These are phyloP conservation scores for Geoglossum glabrum DNA, from an alignment of 495 filamentous ascomycete genomes.

Conservation along the genomic window DNA sequence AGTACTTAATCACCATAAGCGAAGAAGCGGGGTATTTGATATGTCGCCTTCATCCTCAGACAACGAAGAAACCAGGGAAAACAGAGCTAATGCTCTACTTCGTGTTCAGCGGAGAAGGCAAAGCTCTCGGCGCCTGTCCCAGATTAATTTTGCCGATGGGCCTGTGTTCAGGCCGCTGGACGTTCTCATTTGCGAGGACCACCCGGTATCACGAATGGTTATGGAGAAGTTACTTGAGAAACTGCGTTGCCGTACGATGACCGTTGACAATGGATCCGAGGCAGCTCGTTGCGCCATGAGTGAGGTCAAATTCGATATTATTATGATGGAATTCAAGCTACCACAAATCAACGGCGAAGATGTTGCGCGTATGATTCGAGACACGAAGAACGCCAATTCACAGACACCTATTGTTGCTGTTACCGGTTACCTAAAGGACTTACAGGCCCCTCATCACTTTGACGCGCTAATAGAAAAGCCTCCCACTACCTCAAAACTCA, in stretches of 20 bases:
- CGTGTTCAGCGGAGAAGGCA: slow-evolving; percentile 82
- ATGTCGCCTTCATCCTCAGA: slow-evolving; percentile 95
- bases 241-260: slow-evolving; percentile 84
- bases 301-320: slow-evolving; percentile 86
- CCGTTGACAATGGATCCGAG: slow-evolving; percentile 70
- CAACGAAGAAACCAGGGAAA: slow-evolving; percentile 84
- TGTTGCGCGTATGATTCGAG: slow-evolving; percentile 89
- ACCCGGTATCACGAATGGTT: slow-evolving; percentile 88
- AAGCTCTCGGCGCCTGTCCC: slow-evolving; percentile 78
- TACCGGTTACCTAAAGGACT: slow-evolving; percentile 92
- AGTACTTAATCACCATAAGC: slow-evolving; percentile 61
- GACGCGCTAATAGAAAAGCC: slow-evolving; percentile 90
- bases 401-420: slow-evolving; percentile 89
- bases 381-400: slow-evolving; percentile 85
- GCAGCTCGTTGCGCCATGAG: slow-evolving; percentile 81
- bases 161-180: slow-evolving; percentile 81
- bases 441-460: slow-evolving; percentile 85
- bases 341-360: slow-evolving; percentile 88
- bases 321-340: slow-evolving; percentile 91
- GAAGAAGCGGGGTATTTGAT: slow-evolving; percentile 84
- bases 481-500: slow-evolving; percentile 71
- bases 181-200: slow-evolving; percentile 92
- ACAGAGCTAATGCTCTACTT: slow-evolving; percentile 74
- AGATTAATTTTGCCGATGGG: slow-evolving; percentile 61
- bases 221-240: slow-evolving; percentile 96